Evolutionary conservation across 1,284 basidiomycete species (phyloP).

Genomic region (Laetiporus sulphureus): DNA sequence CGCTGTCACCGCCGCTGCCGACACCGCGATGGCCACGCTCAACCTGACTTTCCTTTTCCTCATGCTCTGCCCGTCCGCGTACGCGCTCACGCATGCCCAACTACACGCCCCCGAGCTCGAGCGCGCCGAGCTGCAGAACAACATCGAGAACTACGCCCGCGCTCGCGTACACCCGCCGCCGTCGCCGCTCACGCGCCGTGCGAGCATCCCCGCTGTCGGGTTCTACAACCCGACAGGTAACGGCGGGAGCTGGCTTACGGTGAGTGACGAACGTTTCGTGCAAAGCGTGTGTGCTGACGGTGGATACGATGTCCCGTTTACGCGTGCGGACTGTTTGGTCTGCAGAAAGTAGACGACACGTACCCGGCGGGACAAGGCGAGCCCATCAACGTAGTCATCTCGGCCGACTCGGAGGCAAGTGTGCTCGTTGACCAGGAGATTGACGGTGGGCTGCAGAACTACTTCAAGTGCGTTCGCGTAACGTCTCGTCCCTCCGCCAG

Average conservation of each 20-base stretch:
- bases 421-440: conserved; percentile 60
- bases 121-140: too few species aligned
- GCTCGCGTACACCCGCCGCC: conserved; percentile 11
- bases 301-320: too few species aligned
- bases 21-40: too few species aligned
- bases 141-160: conserved; percentile 4
- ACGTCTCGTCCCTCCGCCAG: not conserved
- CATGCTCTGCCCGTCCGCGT: conserved; percentile 8
- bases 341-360: conserved; percentile 51
- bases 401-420: conserved; percentile 68
- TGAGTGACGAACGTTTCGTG: conserved; percentile 19
- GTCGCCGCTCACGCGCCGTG: conserved; percentile 19
- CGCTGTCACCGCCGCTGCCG: too few species aligned
- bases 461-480: conserved; percentile 46
- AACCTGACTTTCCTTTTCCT: conserved; percentile 8
- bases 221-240: conserved; percentile 36
- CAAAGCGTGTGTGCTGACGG: not conserved
- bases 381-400: conserved; percentile 85
- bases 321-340: not conserved
- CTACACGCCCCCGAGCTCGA: conserved; percentile 27
- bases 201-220: conserved; percentile 29
- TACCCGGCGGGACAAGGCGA: conserved; percentile 78
- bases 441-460: conserved; percentile 78
- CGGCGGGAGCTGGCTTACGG: conserved; percentile 44
- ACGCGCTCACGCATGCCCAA: conserved; percentile 14